These are phyloP conservation scores for Phoenix dactylifera DNA, from an alignment of 176 grass and related monocot genomes.

Conservation along the genomic window DNA sequence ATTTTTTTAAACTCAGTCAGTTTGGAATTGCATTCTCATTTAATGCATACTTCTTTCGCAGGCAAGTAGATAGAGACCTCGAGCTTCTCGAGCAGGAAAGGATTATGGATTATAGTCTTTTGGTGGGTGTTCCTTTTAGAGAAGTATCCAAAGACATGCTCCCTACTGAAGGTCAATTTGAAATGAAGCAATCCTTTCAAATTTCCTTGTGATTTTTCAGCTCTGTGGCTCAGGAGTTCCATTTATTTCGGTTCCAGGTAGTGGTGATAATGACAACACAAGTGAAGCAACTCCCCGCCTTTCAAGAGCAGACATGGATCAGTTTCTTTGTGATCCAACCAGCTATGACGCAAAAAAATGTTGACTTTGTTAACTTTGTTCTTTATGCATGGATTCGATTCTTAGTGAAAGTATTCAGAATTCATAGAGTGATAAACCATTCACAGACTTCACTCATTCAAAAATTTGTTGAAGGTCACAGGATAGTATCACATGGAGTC, in stretches of 20 bases:
- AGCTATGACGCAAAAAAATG: slow-evolving; percentile 21
- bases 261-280: slow-evolving; percentile 11
- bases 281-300: slow-evolving; percentile 28
- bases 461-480: no score
- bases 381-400: no score
- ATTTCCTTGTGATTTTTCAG: no score
- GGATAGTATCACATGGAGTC: no score
- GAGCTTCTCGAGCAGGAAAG: slow-evolving; percentile 86
- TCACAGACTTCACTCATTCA: no score
- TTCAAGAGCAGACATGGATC: slow-evolving; percentile 36
- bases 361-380: no score
- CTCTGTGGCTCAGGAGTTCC: no score
- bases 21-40: not conserved
- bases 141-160: slow-evolving; percentile 48
- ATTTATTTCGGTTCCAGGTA: slow-evolving; percentile 25
- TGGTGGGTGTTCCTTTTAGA: slow-evolving; percentile 83
- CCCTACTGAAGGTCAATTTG: slow-evolving; percentile 5
- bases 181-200: no score
- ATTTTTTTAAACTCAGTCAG: not conserved
- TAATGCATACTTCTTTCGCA: slow-evolving; percentile 7
- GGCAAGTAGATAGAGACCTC: slow-evolving; percentile 87
- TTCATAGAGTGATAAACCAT: no score
- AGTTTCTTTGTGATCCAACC: slow-evolving; percentile 36
- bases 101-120: slow-evolving; percentile 93
- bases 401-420: no score